Base-by-base conservation (phyloP, 805 yeast genomes). In the Ogataea methanolica region DNA sequence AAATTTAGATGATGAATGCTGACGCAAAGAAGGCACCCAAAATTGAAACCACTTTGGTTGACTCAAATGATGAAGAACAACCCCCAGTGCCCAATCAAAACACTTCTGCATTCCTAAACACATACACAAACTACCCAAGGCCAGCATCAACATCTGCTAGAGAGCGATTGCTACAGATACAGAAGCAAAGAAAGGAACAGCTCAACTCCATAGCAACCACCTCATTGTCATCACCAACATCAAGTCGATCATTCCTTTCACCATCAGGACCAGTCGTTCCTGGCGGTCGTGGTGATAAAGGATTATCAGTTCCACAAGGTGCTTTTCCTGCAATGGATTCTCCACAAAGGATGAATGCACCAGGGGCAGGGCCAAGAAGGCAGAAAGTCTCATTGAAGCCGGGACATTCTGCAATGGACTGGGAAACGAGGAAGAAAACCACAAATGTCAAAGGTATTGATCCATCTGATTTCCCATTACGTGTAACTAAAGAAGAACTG, bases 331-430 rank as follows among this genome's bases (percentile, higher is more conserved):
- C 52, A 19, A 11, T 39, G 16, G 44, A 51, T 34, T 60, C 61
- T 9, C 58, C 60, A 11, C 59, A 56, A 39, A 39, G 55, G 4
- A 35, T 50, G 37, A 44, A 45, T 26, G 50, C 54, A 26, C 44
- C 52, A 12, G 45, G 46, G 4, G 49, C 46, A 17, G 51, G 42
- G 7, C 33, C 45, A 40, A 17, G 49, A 14, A 65, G 83, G 14
- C 65, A 63, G 44, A 87, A 88, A 56, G 91, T 88, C 4, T 72
- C 66, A 0, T 70, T 88, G 16, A 71, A 75, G 39, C 95, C 94
- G 0, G 95, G 96, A 1, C 88, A 82, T 59, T 88, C 96, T 2
- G 91, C 95, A 0, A 65, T 88, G 51, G 96, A 88, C 61, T 88
- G 96, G 96, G 96, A 91, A 14, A 65, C 73, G 8, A 61, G 79